phyloP scores from a whole-genome alignment of 202 grass and related monocot species.

The Cymbopogon flexuosus region DNA sequence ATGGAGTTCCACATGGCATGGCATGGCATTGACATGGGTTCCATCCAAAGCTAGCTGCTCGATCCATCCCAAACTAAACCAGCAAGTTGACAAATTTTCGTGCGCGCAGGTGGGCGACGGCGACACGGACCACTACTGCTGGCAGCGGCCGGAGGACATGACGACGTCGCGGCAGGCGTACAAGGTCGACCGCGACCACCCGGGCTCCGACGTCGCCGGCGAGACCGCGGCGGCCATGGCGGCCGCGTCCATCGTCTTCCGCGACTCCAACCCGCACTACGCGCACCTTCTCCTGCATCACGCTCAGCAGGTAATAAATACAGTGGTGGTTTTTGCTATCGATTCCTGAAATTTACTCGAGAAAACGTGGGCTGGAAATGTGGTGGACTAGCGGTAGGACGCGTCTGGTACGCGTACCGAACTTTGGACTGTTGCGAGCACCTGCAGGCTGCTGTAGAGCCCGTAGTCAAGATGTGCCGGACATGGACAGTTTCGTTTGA shows the following conservation, averaged over 20 bases:
- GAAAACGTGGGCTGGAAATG: not conserved
- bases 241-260: constrained; percentile 73
- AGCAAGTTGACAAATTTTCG: not conserved
- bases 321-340: not conserved
- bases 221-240: constrained; percentile 92
- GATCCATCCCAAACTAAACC: not conserved
- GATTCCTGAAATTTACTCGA: not conserved
- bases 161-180: constrained; percentile 88
- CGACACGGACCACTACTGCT: constrained; percentile 96
- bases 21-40: not conserved
- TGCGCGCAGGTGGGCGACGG: constrained; percentile 74
- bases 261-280: constrained; percentile 66
- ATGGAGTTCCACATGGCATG: constrained; percentile 36
- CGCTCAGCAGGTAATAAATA: constrained; percentile 59
- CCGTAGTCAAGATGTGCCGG: constrained; percentile 18
- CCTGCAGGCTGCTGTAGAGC: not conserved
- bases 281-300: constrained; percentile 75
- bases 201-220: constrained; percentile 78
- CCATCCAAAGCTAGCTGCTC: not conserved
- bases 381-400: not conserved
- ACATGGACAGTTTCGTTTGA: not conserved
- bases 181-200: constrained; percentile 69
- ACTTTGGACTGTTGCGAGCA: constrained; percentile 31
- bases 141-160: constrained; percentile 99
- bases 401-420: constrained; percentile 15